A percentile compares a stretch with the other conserved stretches of the same genome.
phyloP scores from a whole-genome alignment of 805 yeast species.

The Schwanniomyces yamadae region DNA sequence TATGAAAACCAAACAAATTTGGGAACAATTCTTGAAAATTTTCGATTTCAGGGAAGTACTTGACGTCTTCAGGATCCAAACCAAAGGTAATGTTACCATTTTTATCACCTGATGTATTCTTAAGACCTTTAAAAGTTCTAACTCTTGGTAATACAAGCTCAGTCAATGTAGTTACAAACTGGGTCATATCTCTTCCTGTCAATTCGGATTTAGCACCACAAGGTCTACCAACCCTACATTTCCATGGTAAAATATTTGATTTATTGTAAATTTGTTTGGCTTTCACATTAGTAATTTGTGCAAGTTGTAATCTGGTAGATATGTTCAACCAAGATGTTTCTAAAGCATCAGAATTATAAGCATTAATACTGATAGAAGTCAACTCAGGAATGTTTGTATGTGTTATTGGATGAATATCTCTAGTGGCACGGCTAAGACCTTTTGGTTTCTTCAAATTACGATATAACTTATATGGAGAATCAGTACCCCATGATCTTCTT shows the following conservation, averaged over 20 bases:
- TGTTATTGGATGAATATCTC: conserved; percentile 68
- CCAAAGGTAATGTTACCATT: conserved; percentile 88
- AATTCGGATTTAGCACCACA: conserved; percentile 87
- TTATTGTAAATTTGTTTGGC: conserved; percentile 72
- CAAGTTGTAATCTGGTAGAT: conserved; percentile 74
- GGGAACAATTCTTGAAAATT: conserved; percentile 89
- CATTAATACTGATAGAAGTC: conserved; percentile 65
- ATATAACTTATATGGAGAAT: conserved; percentile 85
- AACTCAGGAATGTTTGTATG: conserved; percentile 71
- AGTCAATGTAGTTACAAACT: conserved; percentile 80
- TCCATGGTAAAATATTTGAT: conserved; percentile 82
- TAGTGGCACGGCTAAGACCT: conserved; percentile 73
- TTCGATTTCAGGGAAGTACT: conserved; percentile 90
- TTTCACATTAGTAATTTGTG: conserved; percentile 91
- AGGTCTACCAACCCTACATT: conserved; percentile 79
- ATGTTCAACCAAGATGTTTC: conserved; percentile 71
- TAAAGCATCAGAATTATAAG: conserved; percentile 72
- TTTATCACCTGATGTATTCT: conserved; percentile 74
- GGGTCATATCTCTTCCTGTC: conserved; percentile 78
- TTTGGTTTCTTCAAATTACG: conserved; percentile 74
- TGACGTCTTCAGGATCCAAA: conserved; percentile 70
- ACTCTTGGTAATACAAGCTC: conserved; percentile 93
- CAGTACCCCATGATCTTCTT: conserved; percentile 79
- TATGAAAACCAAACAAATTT: conserved; percentile 77
- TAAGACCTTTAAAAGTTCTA: conserved; percentile 80